A percentile compares a stretch with the other conserved stretches of the same genome.
phyloP scores from a whole-genome alignment of 495 filamentous ascomycete species.

The Daldinia bambusicola region DNA sequence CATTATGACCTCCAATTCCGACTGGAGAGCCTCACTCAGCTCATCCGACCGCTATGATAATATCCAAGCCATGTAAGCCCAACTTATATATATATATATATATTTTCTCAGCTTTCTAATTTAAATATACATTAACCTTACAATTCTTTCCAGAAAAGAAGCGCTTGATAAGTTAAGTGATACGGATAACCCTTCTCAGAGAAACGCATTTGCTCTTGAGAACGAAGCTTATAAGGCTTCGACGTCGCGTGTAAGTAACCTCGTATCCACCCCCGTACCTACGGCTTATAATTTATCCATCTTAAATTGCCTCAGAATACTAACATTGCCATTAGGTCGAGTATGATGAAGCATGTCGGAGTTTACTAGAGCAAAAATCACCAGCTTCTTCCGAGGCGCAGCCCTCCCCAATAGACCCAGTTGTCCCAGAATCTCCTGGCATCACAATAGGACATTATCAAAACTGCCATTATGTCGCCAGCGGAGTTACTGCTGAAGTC shows the following conservation, averaged over 20 bases:
- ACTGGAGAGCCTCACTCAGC: slow-evolving; percentile 56
- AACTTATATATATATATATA: not conserved
- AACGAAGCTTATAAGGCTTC: slow-evolving; percentile 57
- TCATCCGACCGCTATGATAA: slow-evolving; percentile 63
- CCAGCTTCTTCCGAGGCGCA: slow-evolving; percentile 19
- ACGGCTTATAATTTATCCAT: not conserved
- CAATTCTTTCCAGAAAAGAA: slow-evolving; percentile 30
- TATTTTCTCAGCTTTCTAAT: not conserved
- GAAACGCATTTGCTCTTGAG: slow-evolving; percentile 53
- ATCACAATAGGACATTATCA: slow-evolving; percentile 75
- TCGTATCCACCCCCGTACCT: not conserved
- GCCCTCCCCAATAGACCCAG: slow-evolving; percentile 1
- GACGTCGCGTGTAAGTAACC: slow-evolving; percentile 50
- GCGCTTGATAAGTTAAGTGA: slow-evolving; percentile 35
- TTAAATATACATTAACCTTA: slow-evolving; percentile 5
- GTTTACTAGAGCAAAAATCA: slow-evolving; percentile 21
- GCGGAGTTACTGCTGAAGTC: slow-evolving; percentile 84
- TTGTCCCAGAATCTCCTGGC: slow-evolving; percentile 47
- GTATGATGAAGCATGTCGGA: slow-evolving; percentile 56
- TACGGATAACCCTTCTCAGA: slow-evolving; percentile 23
- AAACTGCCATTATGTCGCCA: slow-evolving; percentile 73
- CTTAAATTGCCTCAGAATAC: not conserved
- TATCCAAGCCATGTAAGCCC: slow-evolving; percentile 61
- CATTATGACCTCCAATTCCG: slow-evolving; percentile 45
- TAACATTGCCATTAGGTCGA: slow-evolving; percentile 51